These are phyloP conservation scores for Verticillium nubilum DNA, from an alignment of 2,329 filamentous ascomycete genomes.

Conservation along the genomic window DNA sequence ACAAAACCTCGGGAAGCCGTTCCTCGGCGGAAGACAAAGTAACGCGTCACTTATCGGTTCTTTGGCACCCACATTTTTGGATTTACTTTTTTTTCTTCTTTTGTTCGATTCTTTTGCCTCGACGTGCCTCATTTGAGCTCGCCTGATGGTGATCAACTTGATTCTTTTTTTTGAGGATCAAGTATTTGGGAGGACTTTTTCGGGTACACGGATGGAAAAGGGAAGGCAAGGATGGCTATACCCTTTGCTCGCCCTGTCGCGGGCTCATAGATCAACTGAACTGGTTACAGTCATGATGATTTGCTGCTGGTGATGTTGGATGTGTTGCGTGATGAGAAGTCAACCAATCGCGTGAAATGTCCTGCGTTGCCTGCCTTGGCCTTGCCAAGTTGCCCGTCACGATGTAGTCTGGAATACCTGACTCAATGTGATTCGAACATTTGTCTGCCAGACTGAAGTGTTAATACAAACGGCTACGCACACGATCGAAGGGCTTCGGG, in stretches of 20 bases:
- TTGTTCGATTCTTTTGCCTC: neutral
- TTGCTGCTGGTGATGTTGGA: neutral
- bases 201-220: slow-evolving; percentile 1
- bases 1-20: neutral
- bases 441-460: too few relatives aligned
- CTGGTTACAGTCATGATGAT: slow-evolving; percentile 1
- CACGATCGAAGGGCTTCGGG: too few relatives aligned
- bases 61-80: neutral
- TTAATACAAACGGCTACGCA: too few relatives aligned
- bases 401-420: too few relatives aligned
- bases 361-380: too few relatives aligned
- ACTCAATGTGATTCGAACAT: too few relatives aligned
- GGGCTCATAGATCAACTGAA: slow-evolving; percentile 3
- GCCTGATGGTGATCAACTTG: neutral
- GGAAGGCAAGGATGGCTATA: slow-evolving; percentile 4
- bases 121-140: neutral
- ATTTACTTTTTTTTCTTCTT: neutral
- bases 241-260: neutral
- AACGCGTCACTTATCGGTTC: neutral
- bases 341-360: too few relatives aligned
- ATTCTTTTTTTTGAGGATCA: neutral
- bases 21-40: neutral
- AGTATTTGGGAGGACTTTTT: slow-evolving; percentile 8
- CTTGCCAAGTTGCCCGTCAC: too few relatives aligned
- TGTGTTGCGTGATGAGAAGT: neutral